Evolutionary conservation across 495 filamentous ascomycete genomes (phyloP), one percentile per base, ranked within the genome.

Genomic region (Lasiosphaeriaceae sp.): DNA sequence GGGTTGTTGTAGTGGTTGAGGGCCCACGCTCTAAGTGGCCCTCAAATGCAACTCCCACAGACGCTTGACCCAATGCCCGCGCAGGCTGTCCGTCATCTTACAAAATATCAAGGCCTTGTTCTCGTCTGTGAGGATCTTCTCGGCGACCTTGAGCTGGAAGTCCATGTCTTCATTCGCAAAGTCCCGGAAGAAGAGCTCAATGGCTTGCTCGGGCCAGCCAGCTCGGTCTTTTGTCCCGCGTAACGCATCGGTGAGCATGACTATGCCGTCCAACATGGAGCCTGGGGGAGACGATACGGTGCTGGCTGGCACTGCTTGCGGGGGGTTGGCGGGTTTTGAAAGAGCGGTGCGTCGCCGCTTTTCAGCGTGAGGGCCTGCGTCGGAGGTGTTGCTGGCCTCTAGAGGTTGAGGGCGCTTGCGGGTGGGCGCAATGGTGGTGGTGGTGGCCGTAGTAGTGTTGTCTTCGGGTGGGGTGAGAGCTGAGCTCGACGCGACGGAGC

Each of bases 61-160:
- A 43, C 73, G 61, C 52, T 71, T 72, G 2, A 80, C 71, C 77
- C 77, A 80, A 59, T 80, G 77, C 45, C 68, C 57, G 17, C 77
- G 65, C 55, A 80, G 50, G 22, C 53, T 46, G 3, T 66, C 63
- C 0, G 76, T 73, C 76, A 80, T 80, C 68, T 80, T 80, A 64
- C 75, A 75, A 44, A 80, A 80, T 11, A 79, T 74, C 74, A 79
- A 77, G 14, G 77, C 77, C 55, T 79, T 80, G 57, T 76, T 78
- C 51, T 79, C 75, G 53, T 80, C 76, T n/a, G 71, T 74, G 24
- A 80, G 67, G 5, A 71, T 69, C 58, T 78, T 80, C 64, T 80
- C 77, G 9, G 77, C 75, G 12, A 80, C 78, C 68, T 78, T 79
- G 12, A 80, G 63, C 67, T 79, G 75, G 46, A 80, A 56, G 52